Evolutionary conservation across 768 basidiomycete species (phyloP).

Genomic region (Pulveroboletus sp.): DNA sequence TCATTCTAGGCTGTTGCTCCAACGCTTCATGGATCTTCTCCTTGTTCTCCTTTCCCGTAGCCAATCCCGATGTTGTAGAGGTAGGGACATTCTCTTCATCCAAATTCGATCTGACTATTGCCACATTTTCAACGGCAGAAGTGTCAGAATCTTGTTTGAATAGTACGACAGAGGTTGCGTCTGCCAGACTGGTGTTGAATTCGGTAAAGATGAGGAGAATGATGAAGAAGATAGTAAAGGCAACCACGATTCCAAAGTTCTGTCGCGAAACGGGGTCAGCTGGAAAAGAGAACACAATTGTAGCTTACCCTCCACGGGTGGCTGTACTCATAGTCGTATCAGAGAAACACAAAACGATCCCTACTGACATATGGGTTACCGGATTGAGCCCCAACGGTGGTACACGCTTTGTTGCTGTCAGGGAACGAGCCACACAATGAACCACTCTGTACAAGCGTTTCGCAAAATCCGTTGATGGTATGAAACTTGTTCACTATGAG

Average conservation of each 20-base stretch:
- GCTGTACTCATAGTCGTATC: slow-evolving; percentile 38
- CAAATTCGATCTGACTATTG: slow-evolving; percentile 16
- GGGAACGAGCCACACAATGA: slow-evolving; percentile 55
- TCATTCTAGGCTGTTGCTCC: slow-evolving; percentile 34
- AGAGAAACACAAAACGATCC: slow-evolving; percentile 47
- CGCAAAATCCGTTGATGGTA: slow-evolving; percentile 57
- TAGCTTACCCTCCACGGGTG: slow-evolving; percentile 47
- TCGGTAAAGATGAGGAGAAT: slow-evolving; percentile 55
- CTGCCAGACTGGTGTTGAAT: slow-evolving; percentile 37
- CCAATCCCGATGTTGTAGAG: slow-evolving; percentile 4
- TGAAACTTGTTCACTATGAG: slow-evolving; percentile 82
- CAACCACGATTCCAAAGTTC: slow-evolving; percentile 69
- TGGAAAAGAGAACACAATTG: not conserved
- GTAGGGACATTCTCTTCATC: slow-evolving; percentile 28
- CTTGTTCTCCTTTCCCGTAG: slow-evolving; percentile 5
- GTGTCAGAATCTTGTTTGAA: slow-evolving; percentile 58
- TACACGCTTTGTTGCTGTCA: slow-evolving; percentile 70
- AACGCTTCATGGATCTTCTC: slow-evolving; percentile 30
- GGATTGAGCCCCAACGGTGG: slow-evolving; percentile 58
- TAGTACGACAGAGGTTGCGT: slow-evolving; percentile 45
- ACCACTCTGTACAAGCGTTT: slow-evolving; percentile 57
- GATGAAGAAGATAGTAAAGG: slow-evolving; percentile 61
- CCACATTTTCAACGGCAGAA: not conserved
- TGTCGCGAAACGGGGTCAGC: slow-evolving; percentile 18
- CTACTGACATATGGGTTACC: slow-evolving; percentile 65